These are phyloP conservation scores for Combretum micranthum DNA, from an alignment of 345 rosid species.

Conservation along the genomic window DNA sequence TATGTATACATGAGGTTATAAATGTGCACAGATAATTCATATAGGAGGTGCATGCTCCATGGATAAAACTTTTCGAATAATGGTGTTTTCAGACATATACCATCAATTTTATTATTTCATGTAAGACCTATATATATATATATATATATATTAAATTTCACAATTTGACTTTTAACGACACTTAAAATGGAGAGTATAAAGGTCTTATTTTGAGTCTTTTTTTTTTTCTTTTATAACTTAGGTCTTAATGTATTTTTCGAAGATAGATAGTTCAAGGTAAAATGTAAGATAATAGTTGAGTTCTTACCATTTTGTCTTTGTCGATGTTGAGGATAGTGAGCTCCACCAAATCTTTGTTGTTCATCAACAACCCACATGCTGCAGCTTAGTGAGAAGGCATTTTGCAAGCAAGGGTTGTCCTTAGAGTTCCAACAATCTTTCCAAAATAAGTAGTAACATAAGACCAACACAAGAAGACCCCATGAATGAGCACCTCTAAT, in stretches of 20 bases:
- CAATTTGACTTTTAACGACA: too few relatives aligned
- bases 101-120: too few relatives aligned
- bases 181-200: too few relatives aligned
- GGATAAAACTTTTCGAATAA: too few relatives aligned
- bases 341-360: conserved; percentile 80
- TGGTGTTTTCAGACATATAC: too few relatives aligned
- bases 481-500: conserved; percentile 64
- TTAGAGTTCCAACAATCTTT: conserved; percentile 57
- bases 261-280: background rate
- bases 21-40: too few relatives aligned
- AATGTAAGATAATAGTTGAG: too few relatives aligned
- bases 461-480: conserved; percentile 62
- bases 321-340: conserved; percentile 82
- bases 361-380: conserved; percentile 67
- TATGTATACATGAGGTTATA: too few relatives aligned
- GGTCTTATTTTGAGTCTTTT: too few relatives aligned
- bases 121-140: too few relatives aligned
- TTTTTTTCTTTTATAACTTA: too few relatives aligned
- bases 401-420: conserved; percentile 39
- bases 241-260: background rate
- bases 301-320: conserved; percentile 60
- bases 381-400: conserved; percentile 50
- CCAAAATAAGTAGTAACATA: conserved; percentile 63
- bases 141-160: conserved; percentile 2
- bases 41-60: too few relatives aligned